Evolutionary conservation across 2,329 filamentous ascomycete species (phyloP).

Genomic region (Dichotomopilus funicola): DNA sequence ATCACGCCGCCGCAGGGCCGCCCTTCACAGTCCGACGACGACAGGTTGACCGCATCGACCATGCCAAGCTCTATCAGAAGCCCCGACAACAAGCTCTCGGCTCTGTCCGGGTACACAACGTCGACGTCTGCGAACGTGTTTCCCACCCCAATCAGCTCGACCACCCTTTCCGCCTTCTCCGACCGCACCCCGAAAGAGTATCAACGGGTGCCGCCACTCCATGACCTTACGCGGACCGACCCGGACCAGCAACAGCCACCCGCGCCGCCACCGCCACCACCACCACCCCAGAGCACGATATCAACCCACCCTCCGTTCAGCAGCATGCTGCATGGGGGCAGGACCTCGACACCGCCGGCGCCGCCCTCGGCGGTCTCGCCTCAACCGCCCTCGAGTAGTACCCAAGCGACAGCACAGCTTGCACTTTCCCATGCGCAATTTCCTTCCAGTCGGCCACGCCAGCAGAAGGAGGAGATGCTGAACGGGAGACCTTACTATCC

Average conservation of each 20-base stretch:
- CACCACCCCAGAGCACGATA: conserved; percentile 41
- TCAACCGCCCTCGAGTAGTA: conserved; percentile 35
- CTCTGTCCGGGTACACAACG: conserved; percentile 43
- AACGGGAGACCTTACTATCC: conserved; percentile 71
- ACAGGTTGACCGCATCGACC: conserved; percentile 53
- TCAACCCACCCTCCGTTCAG: conserved; percentile 54
- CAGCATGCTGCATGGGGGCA: conserved; percentile 46
- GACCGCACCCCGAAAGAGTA: conserved; percentile 51
- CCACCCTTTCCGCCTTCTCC: conserved; percentile 35
- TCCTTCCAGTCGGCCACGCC: conserved; percentile 35
- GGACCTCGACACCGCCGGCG: conserved; percentile 43
- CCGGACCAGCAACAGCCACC: conserved; percentile 37
- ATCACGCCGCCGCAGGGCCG: conserved; percentile 58
- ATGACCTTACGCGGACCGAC: conserved; percentile 52
- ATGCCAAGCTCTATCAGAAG: conserved; percentile 53
- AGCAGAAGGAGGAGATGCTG: conserved; percentile 89
- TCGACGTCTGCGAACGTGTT: conserved; percentile 49
- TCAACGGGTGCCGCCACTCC: conserved; percentile 53
- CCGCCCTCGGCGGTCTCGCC: conserved; percentile 25
- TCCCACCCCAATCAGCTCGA: conserved; percentile 57
- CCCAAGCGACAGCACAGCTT: conserved; percentile 52
- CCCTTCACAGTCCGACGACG: conserved; percentile 49
- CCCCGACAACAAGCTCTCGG: conserved; percentile 57
- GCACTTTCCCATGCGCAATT: conserved; percentile 51
- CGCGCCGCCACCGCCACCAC: conserved; percentile 17